phyloP scores from a whole-genome alignment of 257 asterid species.

The Fraxinus americana region DNA sequence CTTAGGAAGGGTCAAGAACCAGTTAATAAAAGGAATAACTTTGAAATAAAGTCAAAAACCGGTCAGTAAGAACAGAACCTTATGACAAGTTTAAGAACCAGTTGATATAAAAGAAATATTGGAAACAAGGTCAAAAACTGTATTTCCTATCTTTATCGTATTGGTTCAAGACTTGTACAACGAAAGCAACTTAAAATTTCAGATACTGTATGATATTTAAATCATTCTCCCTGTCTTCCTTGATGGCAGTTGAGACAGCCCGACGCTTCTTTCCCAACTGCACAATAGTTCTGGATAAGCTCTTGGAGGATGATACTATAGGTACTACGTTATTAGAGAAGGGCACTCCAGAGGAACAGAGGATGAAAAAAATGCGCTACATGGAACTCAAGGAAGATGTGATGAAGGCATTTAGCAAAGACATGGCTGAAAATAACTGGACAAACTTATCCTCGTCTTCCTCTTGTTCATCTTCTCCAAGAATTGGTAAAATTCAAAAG shows the following conservation, averaged over 20 bases:
- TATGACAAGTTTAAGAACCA: neutral
- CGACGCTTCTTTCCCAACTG: slow-evolving; percentile 68
- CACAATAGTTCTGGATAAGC: slow-evolving; percentile 72
- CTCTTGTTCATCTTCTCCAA: slow-evolving; percentile 54
- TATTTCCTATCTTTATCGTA: neutral
- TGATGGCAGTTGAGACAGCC: slow-evolving; percentile 54
- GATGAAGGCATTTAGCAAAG: slow-evolving; percentile 75
- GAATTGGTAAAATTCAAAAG: slow-evolving; percentile 37
- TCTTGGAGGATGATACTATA: slow-evolving; percentile 66
- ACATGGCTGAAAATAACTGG: slow-evolving; percentile 58
- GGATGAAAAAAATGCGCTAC: slow-evolving; percentile 58
- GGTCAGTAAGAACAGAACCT: neutral
- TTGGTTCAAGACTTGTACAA: no score
- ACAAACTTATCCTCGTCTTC: slow-evolving; percentile 46
- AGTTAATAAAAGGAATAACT: no score
- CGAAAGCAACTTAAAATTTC: no score
- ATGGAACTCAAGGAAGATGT: slow-evolving; percentile 78
- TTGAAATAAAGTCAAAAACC: neutral
- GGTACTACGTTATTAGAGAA: slow-evolving; percentile 60
- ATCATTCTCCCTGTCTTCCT: slow-evolving; percentile 7
- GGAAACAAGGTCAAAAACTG: neutral
- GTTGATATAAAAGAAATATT: neutral
- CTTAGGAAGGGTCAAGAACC: neutral
- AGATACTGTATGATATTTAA: neutral
- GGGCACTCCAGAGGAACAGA: slow-evolving; percentile 70